phyloP scores from a whole-genome alignment of 2,329 filamentous ascomycete species.

The Ophiostoma ips region DNA sequence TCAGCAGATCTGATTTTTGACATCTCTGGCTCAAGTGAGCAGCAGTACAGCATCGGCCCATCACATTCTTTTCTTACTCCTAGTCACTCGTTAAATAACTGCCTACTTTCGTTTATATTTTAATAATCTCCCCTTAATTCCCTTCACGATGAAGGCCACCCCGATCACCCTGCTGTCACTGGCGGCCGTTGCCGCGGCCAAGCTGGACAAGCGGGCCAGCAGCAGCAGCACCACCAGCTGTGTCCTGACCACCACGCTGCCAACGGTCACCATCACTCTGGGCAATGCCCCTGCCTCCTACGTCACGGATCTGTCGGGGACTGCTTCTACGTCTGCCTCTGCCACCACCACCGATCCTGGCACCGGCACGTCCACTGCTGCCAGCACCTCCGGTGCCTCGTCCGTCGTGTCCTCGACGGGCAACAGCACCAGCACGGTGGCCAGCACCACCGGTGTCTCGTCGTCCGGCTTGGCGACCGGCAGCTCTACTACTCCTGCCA shows the following conservation, averaged over 20 bases:
- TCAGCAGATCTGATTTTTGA: not conserved
- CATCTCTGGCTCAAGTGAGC: slow-evolving; percentile 7
- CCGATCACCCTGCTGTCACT: slow-evolving; percentile 6
- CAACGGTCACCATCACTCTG: slow-evolving; percentile 9
- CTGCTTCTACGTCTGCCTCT: too few relatives aligned
- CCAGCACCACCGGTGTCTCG: too few relatives aligned
- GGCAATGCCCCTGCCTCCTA: not conserved
- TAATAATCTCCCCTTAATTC: not conserved
- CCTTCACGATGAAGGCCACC: slow-evolving; percentile 6
- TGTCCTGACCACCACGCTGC: slow-evolving; percentile 9
- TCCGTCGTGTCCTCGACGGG: too few relatives aligned
- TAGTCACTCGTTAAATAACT: not conserved
- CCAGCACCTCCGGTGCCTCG: too few relatives aligned
- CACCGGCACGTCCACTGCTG: too few relatives aligned
- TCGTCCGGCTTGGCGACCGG: too few relatives aligned
- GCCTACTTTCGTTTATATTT: not conserved
- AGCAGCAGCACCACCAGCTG: not conserved
- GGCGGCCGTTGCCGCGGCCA: slow-evolving; percentile 2
- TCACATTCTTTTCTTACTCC: not conserved
- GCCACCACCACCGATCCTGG: too few relatives aligned
- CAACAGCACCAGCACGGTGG: too few relatives aligned
- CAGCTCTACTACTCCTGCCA: too few relatives aligned
- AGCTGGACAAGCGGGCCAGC: not conserved
- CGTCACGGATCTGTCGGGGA: too few relatives aligned
- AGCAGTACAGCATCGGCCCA: not conserved